phyloP scores from a whole-genome alignment of 2,329 filamentous ascomycete species.

The Malbranchea zuffiana region DNA sequence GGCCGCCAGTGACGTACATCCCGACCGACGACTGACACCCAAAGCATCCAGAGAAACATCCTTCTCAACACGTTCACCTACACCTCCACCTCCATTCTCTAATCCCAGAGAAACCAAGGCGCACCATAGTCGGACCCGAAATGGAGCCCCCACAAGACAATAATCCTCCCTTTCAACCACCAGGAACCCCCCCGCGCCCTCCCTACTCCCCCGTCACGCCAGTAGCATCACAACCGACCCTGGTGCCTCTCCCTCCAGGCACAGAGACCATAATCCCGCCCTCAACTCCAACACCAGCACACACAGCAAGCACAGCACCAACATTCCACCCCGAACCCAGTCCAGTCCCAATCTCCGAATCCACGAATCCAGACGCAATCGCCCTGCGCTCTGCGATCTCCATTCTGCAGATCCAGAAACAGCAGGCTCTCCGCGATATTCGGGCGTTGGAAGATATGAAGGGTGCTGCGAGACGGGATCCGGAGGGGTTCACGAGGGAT shows the following conservation, averaged over 20 bases:
- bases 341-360: constrained; percentile 37
- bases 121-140: too few relatives aligned
- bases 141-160: constrained; percentile 6
- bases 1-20: too few relatives aligned
- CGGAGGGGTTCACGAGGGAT: constrained; percentile 60
- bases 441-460: constrained; percentile 58
- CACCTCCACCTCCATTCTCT: too few relatives aligned
- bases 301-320: too few relatives aligned
- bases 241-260: constrained; percentile 11
- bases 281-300: background rate
- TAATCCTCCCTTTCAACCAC: constrained; percentile 14
- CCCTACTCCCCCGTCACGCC: constrained; percentile 40
- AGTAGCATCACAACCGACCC: constrained; percentile 26
- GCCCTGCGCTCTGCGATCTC: constrained; percentile 77
- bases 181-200: constrained; percentile 33
- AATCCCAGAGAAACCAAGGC: too few relatives aligned
- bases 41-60: too few relatives aligned
- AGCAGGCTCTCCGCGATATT: constrained; percentile 66
- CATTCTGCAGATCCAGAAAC: constrained; percentile 74
- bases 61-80: too few relatives aligned
- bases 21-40: too few relatives aligned
- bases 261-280: constrained; percentile 4
- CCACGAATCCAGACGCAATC: constrained; percentile 69
- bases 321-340: constrained; percentile 30
- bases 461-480: constrained; percentile 57